Evolutionary conservation across 1,139 yeast genomes (phyloP).

Genomic region (Candida sp.): DNA sequence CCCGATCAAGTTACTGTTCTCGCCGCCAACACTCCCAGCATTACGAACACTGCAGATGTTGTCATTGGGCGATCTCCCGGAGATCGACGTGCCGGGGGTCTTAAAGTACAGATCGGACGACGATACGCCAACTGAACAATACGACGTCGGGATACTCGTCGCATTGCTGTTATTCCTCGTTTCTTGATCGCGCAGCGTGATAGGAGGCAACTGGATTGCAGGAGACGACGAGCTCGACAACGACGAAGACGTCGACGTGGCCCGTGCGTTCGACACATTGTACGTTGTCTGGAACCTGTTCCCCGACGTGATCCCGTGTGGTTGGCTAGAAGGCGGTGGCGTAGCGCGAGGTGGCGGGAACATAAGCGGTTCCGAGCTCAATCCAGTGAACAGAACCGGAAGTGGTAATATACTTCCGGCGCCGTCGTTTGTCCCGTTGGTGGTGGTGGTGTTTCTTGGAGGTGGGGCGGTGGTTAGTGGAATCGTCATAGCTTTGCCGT

Average conservation of each 20-base stretch:
- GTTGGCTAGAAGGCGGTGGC: conserved; percentile 2
- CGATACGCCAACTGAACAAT: not conserved
- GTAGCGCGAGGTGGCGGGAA: not conserved
- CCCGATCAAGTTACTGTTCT: conserved; percentile 14
- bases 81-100: conserved; percentile 1
- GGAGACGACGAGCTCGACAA: not conserved
- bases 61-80: not conserved
- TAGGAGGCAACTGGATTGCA: conserved; percentile 17
- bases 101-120: not conserved
- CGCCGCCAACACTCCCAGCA: not conserved
- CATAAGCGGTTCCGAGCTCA: conserved; percentile 1
- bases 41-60: not conserved
- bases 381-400: conserved; percentile 5
- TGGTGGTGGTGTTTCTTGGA: not conserved
- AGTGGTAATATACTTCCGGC: conserved; percentile 5
- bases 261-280: conserved; percentile 9
- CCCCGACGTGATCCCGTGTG: not conserved
- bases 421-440: conserved; percentile 4
- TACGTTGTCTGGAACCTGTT: conserved; percentile 11
- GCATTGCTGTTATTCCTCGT: not conserved
- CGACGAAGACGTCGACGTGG: conserved; percentile 9
- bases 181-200: conserved; percentile 9
- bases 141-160: not conserved
- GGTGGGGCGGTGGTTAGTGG: not conserved
- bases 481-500: not conserved